Conservation (phyloP, 139 green algal species). For the Ettlia oleoabundans region DNA sequence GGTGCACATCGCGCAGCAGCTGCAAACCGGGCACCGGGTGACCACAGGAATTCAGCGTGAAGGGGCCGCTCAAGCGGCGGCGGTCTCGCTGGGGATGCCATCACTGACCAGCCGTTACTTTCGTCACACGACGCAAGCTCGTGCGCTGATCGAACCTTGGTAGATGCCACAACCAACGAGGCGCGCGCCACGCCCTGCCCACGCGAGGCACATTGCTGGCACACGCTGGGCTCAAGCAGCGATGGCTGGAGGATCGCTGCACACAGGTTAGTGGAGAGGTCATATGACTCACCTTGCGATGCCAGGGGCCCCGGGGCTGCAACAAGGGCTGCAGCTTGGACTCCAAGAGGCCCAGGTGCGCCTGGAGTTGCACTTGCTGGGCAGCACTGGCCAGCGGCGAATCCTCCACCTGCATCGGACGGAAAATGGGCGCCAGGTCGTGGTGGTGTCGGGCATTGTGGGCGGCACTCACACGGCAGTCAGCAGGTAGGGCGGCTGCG, state of each 20-base stretch:
- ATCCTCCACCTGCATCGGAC: conserved; percentile 1
- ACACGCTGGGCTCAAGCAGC: no score
- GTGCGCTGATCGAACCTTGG: no score
- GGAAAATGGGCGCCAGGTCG: not conserved
- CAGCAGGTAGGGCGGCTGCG: not conserved
- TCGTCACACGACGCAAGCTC: no score
- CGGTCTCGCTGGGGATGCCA: not conserved
- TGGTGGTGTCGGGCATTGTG: no score
- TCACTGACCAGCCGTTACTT: no score
- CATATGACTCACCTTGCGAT: not conserved
- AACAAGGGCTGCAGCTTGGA: not conserved
- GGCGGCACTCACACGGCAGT: no score
- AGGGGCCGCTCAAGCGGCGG: not conserved
- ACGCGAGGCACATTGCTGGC: no score
- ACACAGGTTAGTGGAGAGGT: no score
- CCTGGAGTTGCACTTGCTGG: not conserved
- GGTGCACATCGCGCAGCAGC: conserved; percentile 48
- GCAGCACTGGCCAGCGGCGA: not conserved
- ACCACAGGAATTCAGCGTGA: not conserved
- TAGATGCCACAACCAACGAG: no score
- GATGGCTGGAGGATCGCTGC: no score
- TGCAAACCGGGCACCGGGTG: conserved; percentile 22
- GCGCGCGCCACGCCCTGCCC: no score
- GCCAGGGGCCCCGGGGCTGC: not conserved
- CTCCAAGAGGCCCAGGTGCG: conserved; percentile 3